Evolutionary conservation across 345 rosid genomes (phyloP).

Genomic region (Corchorus olitorius): DNA sequence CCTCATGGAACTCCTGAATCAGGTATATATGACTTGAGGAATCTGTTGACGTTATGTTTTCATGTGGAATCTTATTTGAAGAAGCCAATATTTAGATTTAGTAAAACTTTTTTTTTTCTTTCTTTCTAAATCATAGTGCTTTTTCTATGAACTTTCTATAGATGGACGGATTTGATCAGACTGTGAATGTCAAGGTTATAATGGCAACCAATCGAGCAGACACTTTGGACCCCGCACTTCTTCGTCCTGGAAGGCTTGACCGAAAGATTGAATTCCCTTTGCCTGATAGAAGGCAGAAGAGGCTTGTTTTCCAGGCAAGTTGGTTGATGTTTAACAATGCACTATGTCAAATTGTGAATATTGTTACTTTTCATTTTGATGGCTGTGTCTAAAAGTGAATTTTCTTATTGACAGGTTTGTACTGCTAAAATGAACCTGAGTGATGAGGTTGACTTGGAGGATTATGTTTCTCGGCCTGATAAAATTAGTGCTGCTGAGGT

Average conservation of each 20-base stretch:
- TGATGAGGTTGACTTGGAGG: conserved; percentile 99
- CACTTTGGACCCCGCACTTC: conserved; percentile 96
- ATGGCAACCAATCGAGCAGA: conserved; percentile 98
- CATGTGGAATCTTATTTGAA: neutral
- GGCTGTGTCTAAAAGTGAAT: neutral
- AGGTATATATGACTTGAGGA: conserved; percentile 40
- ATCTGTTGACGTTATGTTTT: neutral
- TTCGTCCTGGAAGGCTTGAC: conserved; percentile 98
- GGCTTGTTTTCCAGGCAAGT: conserved; percentile 95
- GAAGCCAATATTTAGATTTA: neutral
- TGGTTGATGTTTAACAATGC: neutral
- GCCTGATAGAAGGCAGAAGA: conserved; percentile 97
- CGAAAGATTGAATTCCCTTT: conserved; percentile 93
- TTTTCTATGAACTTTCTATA: conserved; percentile 25
- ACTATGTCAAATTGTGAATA: neutral
- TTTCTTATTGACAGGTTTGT: conserved; percentile 70
- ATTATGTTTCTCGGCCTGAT: conserved; percentile 97
- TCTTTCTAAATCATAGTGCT: neutral
- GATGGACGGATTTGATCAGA: conserved; percentile 98
- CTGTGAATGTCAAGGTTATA: conserved; percentile 94
- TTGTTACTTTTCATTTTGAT: neutral
- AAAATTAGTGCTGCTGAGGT: conserved; percentile 99
- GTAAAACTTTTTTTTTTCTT: neutral
- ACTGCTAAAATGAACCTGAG: conserved; percentile 94
- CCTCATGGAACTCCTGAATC: conserved; percentile 94